Evolutionary conservation across 352 stramenopile genomes (phyloP), one percentile per base, ranked within the genome.

Genomic region (Pythium phragmitis): DNA sequence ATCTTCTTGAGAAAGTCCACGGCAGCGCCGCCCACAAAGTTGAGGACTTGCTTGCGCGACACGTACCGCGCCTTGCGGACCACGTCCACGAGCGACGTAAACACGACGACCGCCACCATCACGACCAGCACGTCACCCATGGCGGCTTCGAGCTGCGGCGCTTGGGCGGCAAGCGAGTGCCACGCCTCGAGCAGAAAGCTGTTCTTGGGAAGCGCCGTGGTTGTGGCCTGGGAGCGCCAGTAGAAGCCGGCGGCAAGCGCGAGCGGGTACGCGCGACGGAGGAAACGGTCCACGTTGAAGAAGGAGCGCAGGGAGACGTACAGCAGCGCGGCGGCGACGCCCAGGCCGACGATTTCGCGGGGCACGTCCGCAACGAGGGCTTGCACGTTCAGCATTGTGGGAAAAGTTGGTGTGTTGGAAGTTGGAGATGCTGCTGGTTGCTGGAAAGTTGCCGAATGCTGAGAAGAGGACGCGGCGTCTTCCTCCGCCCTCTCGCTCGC

Each of bases 1-100:
- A 94, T 66, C 39, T 75, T 68, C 67, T 89, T 85, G 19, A 92
- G 51, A 17, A 84, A 59, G 1, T 67, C 30, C 8, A 92, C 58
- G 8, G 80, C 64, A 2, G 65, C 69, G 30, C 80, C 79, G 33
- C 86, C 86, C 26, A 91, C 51, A 6, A 82, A 70, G 62, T 94
- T 94, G n/a, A 94, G 54, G 28, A 90, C 58, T 16, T 80, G 65
- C 74, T 94, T 92, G 48, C 76, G 75, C 13, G 79, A 92, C 16
- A 92, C 76, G 68, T 92, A 94, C 55, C 85, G 86, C 45, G 64
- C 49, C 46, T 85, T 86, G 42, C 83, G 83, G 34, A 86, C 36
- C 14, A 48, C 54, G 33, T 83, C 71, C 8, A 84, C 60, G 3
- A 68, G 42, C 4, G 52, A 30, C 33, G 73, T 69, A 37, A 79